Conservation (phyloP, 2,329 filamentous ascomycete genomes). For the Colletotrichum trifolii region DNA sequence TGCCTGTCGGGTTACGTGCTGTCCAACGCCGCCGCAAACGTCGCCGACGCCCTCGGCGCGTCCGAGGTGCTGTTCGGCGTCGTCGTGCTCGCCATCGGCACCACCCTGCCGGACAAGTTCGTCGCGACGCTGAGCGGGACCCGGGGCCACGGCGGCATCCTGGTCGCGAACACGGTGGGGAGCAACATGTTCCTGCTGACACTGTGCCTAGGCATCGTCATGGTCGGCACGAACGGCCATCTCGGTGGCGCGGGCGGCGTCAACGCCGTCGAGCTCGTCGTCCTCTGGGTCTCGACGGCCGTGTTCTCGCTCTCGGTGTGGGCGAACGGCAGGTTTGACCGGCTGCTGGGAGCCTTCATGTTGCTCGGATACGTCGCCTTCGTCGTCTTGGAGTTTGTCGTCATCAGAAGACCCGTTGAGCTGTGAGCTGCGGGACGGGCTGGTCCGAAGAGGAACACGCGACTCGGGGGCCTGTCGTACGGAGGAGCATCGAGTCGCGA, state of each 20-base stretch:
- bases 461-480: too few relatives aligned
- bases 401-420: constrained; percentile 15
- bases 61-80: constrained; percentile 60
- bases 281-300: constrained; percentile 38
- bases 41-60: constrained; percentile 53
- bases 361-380: constrained; percentile 36
- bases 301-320: constrained; percentile 38
- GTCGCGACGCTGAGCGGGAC: constrained; percentile 59
- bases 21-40: constrained; percentile 55
- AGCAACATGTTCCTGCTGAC: constrained; percentile 66
- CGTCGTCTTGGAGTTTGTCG: constrained; percentile 37
- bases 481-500: too few relatives aligned
- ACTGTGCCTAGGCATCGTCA: constrained; percentile 57
- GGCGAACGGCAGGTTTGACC: constrained; percentile 31
- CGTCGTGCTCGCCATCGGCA: constrained; percentile 61
- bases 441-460: too few relatives aligned
- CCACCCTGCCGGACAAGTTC: constrained; percentile 65
- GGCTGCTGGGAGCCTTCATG: constrained; percentile 35
- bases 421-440: background rate
- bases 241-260: constrained; percentile 32
- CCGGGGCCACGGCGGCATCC: constrained; percentile 58
- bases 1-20: constrained; percentile 61
- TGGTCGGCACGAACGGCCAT: constrained; percentile 30
- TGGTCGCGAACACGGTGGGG: constrained; percentile 63
- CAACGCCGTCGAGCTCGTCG: constrained; percentile 31